Conservation (phyloP, 495 filamentous ascomycete genomes). For the Rhypophila decipiens region DNA sequence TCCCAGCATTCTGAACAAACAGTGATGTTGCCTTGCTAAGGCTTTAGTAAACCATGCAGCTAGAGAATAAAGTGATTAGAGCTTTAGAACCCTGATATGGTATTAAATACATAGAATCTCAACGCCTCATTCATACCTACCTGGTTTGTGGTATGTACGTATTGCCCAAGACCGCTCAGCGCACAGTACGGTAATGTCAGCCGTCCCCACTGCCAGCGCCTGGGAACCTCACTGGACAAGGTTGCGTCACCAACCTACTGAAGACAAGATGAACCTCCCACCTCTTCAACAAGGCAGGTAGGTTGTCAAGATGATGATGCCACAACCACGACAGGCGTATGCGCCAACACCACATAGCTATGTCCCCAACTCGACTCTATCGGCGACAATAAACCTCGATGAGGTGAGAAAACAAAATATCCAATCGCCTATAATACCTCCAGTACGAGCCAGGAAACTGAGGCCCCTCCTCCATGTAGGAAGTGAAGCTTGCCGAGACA, state of each 20-base stretch:
- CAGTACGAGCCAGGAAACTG: background rate
- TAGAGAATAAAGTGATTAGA: no score
- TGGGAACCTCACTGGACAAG: slow-evolving; percentile 9
- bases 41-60: no score
- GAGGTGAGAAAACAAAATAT: slow-evolving; percentile 67
- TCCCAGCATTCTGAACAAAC: no score
- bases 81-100: no score
- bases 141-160: no score
- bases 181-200: slow-evolving; percentile 1
- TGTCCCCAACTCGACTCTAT: slow-evolving; percentile 68
- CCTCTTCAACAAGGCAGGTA: no score
- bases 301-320: slow-evolving; percentile 33
- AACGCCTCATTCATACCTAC: no score
- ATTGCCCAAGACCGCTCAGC: no score
- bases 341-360: slow-evolving; percentile 89
- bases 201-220: slow-evolving; percentile 4
- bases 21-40: no score
- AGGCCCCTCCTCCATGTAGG: slow-evolving; percentile 40
- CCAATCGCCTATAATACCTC: no score
- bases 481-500: slow-evolving; percentile 84
- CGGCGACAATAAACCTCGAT: slow-evolving; percentile 87
- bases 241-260: slow-evolving; percentile 5
- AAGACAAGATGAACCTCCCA: no score
- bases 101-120: no score
- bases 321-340: slow-evolving; percentile 58